These are phyloP conservation scores for Tephrocybe sp. DNA, from an alignment of 768 basidiomycete species.

Conservation along the genomic window DNA sequence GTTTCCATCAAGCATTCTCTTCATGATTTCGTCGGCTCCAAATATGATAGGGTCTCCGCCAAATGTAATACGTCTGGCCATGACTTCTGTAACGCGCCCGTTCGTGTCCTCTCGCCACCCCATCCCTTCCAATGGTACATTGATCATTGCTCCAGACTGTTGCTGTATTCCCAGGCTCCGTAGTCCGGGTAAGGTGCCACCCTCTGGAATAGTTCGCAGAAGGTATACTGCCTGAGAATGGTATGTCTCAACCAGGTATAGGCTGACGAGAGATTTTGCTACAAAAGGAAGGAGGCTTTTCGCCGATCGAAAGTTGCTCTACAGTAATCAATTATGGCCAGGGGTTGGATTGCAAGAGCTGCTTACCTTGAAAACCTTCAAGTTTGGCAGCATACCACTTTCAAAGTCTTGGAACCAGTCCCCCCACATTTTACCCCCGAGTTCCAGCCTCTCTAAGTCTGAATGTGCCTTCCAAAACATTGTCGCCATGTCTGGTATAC, in stretches of 20 bases:
- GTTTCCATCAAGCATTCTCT: too few relatives aligned
- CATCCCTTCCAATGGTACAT: background rate
- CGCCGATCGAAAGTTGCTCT: constrained; percentile 4
- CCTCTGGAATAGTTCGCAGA: constrained; percentile 1
- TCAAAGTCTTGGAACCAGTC: constrained; percentile 4
- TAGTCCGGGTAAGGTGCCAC: constrained; percentile 4
- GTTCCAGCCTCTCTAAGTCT: constrained; percentile 4
- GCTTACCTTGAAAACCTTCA: constrained; percentile 7
- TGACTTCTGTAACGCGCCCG: too few relatives aligned
- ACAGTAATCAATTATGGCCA: background rate
- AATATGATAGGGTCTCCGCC: too few relatives aligned
- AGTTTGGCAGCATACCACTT: constrained; percentile 3
- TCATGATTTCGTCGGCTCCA: too few relatives aligned
- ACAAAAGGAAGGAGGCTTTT: constrained; percentile 5
- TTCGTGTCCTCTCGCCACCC: constrained; percentile 7
- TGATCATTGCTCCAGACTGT: background rate
- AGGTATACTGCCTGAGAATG: constrained; percentile 8
- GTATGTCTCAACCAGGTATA: constrained; percentile 4
- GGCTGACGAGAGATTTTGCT: background rate
- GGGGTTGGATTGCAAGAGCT: background rate
- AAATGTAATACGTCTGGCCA: too few relatives aligned
- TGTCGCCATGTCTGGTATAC: background rate
- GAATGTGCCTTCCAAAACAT: constrained; percentile 1
- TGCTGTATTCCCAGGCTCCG: constrained; percentile 7
- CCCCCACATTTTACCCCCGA: background rate